Evolutionary conservation across 2,329 filamentous ascomycete genomes (phyloP), one percentile per base, ranked within the genome.

Genomic region (Drechmeria coniospora): DNA sequence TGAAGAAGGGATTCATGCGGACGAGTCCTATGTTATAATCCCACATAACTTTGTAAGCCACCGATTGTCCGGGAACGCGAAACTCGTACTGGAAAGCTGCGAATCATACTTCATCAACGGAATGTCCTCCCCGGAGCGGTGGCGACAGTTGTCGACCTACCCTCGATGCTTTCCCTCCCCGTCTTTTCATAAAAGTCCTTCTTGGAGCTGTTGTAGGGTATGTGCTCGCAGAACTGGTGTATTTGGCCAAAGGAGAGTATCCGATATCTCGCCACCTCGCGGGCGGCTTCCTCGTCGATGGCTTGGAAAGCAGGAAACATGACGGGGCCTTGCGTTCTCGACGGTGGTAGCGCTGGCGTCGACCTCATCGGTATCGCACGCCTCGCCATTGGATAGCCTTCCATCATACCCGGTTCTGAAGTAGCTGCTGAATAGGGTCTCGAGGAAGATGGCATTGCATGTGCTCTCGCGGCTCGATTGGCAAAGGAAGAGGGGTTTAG

Each of bases 11-110:
- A 2, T 86, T 94, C 53, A 92, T 92, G 35, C 87, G 76, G 36
- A 95, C 86, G 17, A 95, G 74, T 7, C 90, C 90, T 35, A 87
- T 73, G 42, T 92, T 87, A 57, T 94, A 94, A 52, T 98, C 90
- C 90, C 90, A 98, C 71, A 94, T 84, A 34, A 95, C 74, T 1
- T 69, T 71, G 49, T 79, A 86, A 28, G 68, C 62, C 36, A 63
- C 65, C 2, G 75, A 65, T 25, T 79, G 68, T 8, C 64, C 71
- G 1, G 79, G 79, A 4, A 78, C 49, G 39, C 63, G 68, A 60
- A 92, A 94, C 20, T 70, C 73, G 51, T 94, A 95, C 42, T 84
- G 73, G 49, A 86, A 86, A 15, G 83, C 81, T 90, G 12, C 10
- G 15, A 4, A 3, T 15, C 8, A 27, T 17, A 15, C 17, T 15